Evolutionary conservation across 1,139 yeast species (phyloP).

Genomic region (Arxiozyma slooffiae): DNA sequence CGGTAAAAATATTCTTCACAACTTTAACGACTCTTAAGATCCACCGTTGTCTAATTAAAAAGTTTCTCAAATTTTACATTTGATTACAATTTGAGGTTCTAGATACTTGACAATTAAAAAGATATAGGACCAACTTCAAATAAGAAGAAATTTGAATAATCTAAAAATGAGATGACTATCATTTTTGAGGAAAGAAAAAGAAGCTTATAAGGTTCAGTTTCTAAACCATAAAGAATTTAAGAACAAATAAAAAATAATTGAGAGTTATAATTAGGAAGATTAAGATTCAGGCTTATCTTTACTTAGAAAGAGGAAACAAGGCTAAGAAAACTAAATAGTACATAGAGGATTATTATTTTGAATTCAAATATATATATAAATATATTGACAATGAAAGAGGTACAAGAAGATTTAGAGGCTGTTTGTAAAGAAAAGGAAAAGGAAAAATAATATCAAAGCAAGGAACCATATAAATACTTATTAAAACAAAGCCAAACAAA

Average conservation of each 20-base stretch:
- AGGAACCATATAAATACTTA: not conserved
- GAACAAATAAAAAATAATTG: constrained; percentile 34
- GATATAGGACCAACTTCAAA: constrained; percentile 22
- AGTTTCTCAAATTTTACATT: constrained; percentile 9
- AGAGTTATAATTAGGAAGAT: constrained; percentile 30
- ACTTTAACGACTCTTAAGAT: not conserved
- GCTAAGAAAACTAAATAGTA: constrained; percentile 23
- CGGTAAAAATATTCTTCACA: not conserved
- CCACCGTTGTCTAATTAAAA: not conserved
- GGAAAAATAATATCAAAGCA: not conserved
- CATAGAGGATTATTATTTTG: constrained; percentile 24
- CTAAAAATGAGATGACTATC: not conserved
- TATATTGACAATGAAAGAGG: constrained; percentile 21
- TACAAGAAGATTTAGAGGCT: constrained; percentile 16
- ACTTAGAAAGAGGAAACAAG: constrained; percentile 12
- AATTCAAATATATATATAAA: constrained; percentile 27
- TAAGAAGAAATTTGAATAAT: constrained; percentile 40
- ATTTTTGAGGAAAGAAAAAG: constrained; percentile 3
- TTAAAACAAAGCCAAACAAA: constrained; percentile 11
- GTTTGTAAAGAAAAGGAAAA: constrained; percentile 14
- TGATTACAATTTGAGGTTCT: constrained; percentile 18
- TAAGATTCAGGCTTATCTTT: constrained; percentile 8
- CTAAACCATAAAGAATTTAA: constrained; percentile 11
- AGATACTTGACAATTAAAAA: constrained; percentile 9
- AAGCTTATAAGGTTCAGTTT: not conserved